These are phyloP conservation scores for Eucalyptus tenuipes DNA, from an alignment of 345 rosid genomes.

Conservation along the genomic window DNA sequence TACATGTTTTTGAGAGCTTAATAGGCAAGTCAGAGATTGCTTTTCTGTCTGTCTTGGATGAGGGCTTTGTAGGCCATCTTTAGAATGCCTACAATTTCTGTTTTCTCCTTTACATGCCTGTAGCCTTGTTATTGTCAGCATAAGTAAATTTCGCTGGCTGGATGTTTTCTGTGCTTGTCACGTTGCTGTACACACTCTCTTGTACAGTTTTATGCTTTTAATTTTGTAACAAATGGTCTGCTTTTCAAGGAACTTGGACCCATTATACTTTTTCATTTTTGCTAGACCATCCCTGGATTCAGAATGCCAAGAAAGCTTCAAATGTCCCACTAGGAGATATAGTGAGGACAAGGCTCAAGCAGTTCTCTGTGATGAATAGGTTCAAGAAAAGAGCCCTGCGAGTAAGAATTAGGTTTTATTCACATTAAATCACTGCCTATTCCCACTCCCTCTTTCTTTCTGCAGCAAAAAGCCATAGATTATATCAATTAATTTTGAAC, in stretches of 20 bases:
- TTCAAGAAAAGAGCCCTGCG: slow-evolving; percentile 89
- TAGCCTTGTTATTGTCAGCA: background rate
- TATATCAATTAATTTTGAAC: background rate
- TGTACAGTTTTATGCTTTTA: background rate
- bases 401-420: slow-evolving; percentile 26
- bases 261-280: background rate
- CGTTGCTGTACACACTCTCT: background rate
- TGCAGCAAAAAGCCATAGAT: background rate
- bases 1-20: background rate
- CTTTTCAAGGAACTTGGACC: background rate
- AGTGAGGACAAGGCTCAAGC: slow-evolving; percentile 87
- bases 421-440: background rate
- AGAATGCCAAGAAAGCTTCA: slow-evolving; percentile 88
- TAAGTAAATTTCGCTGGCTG: background rate
- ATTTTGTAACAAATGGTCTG: background rate
- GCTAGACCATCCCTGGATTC: slow-evolving; percentile 90
- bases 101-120: background rate
- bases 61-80: background rate
- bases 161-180: background rate
- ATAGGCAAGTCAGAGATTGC: background rate
- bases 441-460: background rate
- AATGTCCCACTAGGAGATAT: slow-evolving; percentile 96
- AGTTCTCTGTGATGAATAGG: slow-evolving; percentile 93
- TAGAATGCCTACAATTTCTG: background rate
- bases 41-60: background rate